Base-by-base conservation (phyloP, 768 basidiomycete species). In the Tricholomella constricta region DNA sequence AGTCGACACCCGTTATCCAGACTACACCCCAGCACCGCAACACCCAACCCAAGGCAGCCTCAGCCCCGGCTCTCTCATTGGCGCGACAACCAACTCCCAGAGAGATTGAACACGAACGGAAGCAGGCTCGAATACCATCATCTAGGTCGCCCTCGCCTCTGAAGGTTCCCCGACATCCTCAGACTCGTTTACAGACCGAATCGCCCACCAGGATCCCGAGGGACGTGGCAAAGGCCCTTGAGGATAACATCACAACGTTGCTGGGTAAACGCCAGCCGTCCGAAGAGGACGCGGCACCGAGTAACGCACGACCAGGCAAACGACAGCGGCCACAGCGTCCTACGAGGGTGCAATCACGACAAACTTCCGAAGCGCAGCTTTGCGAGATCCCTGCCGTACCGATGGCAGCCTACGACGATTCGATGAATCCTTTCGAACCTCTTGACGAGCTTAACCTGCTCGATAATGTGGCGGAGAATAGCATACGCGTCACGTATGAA, bases 201-300 rank as follows among this genome's bases (percentile, higher is more conserved):
- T 78, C 78, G 0, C 78, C 73, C 36, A 68, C 75, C 22, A 76
- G 77, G 47, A 73, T 82, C 26, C 73, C 77, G 42, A 70, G 72
- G 43, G 74, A 78, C 44, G 75, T 75, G 22, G 72, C 83, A n/a
- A 79, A 74, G 59, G 85, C 80, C 15, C 70, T 90, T 19, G 81
- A 88, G 56, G 85, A 89, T 57, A 86, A 82, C 54, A 81, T 91
- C 44, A 81, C 83, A 5, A 79, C 81, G 19, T 66, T 90, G 50
- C 71, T 91, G 14, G 89, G 88, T 8, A 91, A 92, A 65, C 77
- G 88, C 8, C 74, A 76, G 9, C 69, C 77, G 0, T 69, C 72
- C 10, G 74, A 75, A 3, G 76, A 77, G 43, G 68, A 65, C 11
- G 40, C 47, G 36, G 61, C 44, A 23, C 62, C 42, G 19, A 60